These are phyloP conservation scores for Trichoderma orchidacearum DNA, from an alignment of 495 filamentous ascomycete species.

Conservation along the genomic window DNA sequence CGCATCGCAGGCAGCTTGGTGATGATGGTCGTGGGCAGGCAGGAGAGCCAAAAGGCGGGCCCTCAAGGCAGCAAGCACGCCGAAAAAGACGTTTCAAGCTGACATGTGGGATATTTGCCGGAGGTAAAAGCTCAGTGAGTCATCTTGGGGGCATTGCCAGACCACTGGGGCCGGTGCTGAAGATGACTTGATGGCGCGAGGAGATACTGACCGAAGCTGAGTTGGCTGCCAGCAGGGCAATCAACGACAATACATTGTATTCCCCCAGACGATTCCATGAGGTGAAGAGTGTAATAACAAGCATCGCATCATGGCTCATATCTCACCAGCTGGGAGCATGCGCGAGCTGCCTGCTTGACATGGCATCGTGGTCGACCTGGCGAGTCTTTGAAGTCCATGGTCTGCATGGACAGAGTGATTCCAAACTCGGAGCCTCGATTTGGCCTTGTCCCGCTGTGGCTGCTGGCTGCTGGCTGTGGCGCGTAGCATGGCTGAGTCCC, in stretches of 20 bases:
- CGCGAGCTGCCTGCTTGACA: not conserved
- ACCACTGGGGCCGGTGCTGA: not conserved
- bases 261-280: not conserved
- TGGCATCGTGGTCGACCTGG: not conserved
- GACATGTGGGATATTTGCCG: not conserved
- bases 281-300: not conserved
- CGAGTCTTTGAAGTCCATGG: not conserved
- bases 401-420: not conserved
- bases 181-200: not conserved
- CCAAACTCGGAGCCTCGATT: not conserved
- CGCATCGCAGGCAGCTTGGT: not conserved
- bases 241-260: not conserved
- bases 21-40: not conserved
- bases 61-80: not conserved
- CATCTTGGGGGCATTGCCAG: not conserved
- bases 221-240: not conserved
- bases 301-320: not conserved
- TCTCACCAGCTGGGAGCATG: not conserved
- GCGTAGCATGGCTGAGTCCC: not conserved
- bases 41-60: not conserved
- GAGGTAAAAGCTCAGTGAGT: not conserved
- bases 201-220: not conserved
- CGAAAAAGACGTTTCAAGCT: not conserved
- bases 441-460: not conserved
- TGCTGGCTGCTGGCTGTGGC: not conserved